Conservation (phyloP, 352 stramenopile genomes). For the Pythium dissimile region DNA sequence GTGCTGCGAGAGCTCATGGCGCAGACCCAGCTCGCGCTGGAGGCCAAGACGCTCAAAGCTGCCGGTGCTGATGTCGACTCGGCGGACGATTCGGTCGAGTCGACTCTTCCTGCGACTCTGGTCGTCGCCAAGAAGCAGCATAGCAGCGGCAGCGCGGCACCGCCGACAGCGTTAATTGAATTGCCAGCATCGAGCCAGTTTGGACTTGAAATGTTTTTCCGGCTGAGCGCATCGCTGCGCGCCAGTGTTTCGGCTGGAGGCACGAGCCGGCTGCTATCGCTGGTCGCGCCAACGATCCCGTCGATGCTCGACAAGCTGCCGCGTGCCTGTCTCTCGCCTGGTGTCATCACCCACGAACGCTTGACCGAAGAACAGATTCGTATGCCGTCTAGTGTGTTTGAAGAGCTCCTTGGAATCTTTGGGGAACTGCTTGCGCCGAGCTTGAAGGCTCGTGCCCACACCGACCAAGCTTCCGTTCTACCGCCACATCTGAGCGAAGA, state of each 20-base stretch:
- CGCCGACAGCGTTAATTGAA: constrained; percentile 33
- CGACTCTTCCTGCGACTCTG: no score
- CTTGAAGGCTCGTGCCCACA: neutral
- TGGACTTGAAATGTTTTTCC: constrained; percentile 68
- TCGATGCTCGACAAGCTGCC: constrained; percentile 52
- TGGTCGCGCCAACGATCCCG: constrained; percentile 53
- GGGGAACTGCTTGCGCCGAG: constrained; percentile 26
- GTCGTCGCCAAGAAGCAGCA: neutral
- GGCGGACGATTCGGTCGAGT: no score
- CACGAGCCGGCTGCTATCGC: constrained; percentile 37
- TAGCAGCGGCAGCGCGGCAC: neutral
- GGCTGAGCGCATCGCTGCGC: constrained; percentile 47
- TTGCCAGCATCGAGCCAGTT: constrained; percentile 46
- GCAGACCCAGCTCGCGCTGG: neutral
- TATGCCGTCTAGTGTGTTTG: constrained; percentile 40
- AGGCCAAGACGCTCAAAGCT: neutral
- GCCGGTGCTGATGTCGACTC: neutral
- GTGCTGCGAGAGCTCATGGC: neutral
- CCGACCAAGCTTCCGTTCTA: neutral
- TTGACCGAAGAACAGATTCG: neutral
- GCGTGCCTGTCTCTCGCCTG: constrained; percentile 48
- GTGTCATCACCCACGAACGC: constrained; percentile 16
- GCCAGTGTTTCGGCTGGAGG: constrained; percentile 1
- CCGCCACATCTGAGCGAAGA: constrained; percentile 1
- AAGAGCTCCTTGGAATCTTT: constrained; percentile 50